Evolutionary conservation across 2,329 filamentous ascomycete genomes (phyloP).

Genomic region (Fusarium nematophilum): DNA sequence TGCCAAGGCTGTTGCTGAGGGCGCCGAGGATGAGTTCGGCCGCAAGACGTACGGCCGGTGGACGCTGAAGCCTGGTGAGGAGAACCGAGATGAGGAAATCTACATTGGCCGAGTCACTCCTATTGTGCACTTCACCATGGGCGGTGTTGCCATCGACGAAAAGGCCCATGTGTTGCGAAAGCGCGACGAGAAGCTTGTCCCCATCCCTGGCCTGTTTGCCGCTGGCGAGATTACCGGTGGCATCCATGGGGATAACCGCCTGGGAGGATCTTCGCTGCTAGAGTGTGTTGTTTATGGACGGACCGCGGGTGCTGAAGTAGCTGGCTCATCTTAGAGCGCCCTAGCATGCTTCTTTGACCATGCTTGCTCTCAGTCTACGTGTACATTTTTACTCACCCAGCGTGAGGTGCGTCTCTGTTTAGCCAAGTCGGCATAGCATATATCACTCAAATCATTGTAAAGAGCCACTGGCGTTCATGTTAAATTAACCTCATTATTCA

Average conservation of each 20-base stretch:
- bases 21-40: slow-evolving; percentile 57
- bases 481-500: neutral
- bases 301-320: slow-evolving; percentile 59
- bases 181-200: slow-evolving; percentile 48
- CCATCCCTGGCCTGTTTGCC: slow-evolving; percentile 68
- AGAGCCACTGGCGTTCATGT: neutral
- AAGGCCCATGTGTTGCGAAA: slow-evolving; percentile 61
- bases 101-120: slow-evolving; percentile 71
- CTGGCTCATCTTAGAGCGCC: slow-evolving; percentile 3
- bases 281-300: slow-evolving; percentile 74
- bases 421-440: neutral
- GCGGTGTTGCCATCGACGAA: slow-evolving; percentile 68
- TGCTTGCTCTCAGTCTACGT: neutral
- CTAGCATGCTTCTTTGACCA: neutral
- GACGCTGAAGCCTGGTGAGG: slow-evolving; percentile 57
- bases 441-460: neutral
- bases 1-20: slow-evolving; percentile 55
- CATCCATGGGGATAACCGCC: slow-evolving; percentile 70
- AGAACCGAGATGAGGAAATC: slow-evolving; percentile 62
- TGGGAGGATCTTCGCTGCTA: slow-evolving; percentile 70
- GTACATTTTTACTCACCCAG: slow-evolving; percentile 25
- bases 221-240: slow-evolving; percentile 74
- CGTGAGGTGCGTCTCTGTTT: slow-evolving; percentile 36
- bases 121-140: slow-evolving; percentile 75
- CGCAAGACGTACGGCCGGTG: slow-evolving; percentile 66